A percentile compares a stretch with the other conserved stretches of the same genome.
These are phyloP conservation scores for Chlorella sorokiniana DNA, from an alignment of 139 green algal genomes.

Conservation along the genomic window DNA sequence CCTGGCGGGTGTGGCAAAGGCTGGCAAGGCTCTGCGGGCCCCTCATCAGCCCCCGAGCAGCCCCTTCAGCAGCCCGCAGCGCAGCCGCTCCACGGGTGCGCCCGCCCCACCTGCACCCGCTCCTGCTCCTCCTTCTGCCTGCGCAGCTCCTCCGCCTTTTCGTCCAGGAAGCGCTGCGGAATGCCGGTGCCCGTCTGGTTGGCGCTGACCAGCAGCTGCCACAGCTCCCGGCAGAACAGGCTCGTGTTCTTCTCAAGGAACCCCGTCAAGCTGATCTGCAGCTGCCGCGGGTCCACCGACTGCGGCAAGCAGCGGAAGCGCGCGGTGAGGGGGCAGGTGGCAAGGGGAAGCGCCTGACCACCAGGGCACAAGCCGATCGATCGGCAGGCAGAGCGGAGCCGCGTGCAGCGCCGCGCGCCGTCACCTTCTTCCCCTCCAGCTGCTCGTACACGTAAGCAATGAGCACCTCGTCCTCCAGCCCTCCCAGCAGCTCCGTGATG, in stretches of 20 bases:
- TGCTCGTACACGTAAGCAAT: constrained; percentile 91
- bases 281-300: constrained; percentile 69
- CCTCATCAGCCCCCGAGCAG: neutral
- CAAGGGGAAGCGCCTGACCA: neutral
- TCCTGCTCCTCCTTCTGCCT: constrained; percentile 58
- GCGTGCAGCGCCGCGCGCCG: neutral
- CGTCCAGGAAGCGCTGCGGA: constrained; percentile 84
- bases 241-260: constrained; percentile 93
- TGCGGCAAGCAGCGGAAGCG: constrained; percentile 23
- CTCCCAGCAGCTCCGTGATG: constrained; percentile 91
- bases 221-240: constrained; percentile 94
- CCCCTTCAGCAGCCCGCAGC: neutral
- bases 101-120: constrained; percentile 55
- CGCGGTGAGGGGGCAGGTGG: neutral
- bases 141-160: constrained; percentile 71
- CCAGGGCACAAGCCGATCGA: too few relatives aligned
- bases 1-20: too few relatives aligned
- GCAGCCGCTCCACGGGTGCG: neutral
- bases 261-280: constrained; percentile 84
- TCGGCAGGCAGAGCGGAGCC: too few relatives aligned
- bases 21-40: too few relatives aligned
- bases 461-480: constrained; percentile 95
- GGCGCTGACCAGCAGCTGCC: constrained; percentile 79
- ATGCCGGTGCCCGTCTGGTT: constrained; percentile 71
- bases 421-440: constrained; percentile 77